These are phyloP conservation scores for Crucihimalaya himalaica DNA, from an alignment of 345 rosid genomes.

Conservation along the genomic window DNA sequence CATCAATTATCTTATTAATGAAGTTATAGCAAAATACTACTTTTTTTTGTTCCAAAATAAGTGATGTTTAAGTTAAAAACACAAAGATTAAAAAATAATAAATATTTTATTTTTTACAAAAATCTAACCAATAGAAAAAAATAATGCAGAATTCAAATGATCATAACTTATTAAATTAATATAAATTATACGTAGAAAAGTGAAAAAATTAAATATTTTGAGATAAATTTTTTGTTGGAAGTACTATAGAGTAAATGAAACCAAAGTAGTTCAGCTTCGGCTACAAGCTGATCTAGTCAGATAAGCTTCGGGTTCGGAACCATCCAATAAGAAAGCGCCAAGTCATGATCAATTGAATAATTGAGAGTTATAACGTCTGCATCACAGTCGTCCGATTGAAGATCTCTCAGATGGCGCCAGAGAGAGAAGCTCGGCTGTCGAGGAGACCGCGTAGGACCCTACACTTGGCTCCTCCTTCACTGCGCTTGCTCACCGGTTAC, in stretches of 20 bases:
- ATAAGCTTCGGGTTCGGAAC: slow-evolving; percentile 2
- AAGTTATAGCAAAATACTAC: too few species aligned
- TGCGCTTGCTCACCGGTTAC: slow-evolving; percentile 32
- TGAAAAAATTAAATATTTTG: too few species aligned
- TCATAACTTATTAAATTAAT: too few species aligned
- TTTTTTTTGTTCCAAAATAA: too few species aligned
- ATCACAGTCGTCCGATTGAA: slow-evolving; percentile 31
- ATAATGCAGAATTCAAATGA: too few species aligned
- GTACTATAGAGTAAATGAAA: neutral
- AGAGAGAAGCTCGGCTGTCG: slow-evolving; percentile 6
- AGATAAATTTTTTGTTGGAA: too few species aligned
- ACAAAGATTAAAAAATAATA: too few species aligned
- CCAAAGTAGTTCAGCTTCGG: neutral
- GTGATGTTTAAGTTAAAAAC: too few species aligned
- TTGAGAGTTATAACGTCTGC: slow-evolving; percentile 25
- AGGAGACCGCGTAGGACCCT: slow-evolving; percentile 34
- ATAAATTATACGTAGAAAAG: too few species aligned
- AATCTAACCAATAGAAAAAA: too few species aligned
- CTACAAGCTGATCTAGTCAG: slow-evolving; percentile 18
- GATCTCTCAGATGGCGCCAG: slow-evolving; percentile 16
- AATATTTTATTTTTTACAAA: too few species aligned
- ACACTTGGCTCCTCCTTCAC: neutral
- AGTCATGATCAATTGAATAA: neutral
- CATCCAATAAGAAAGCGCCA: slow-evolving; percentile 6
- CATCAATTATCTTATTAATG: too few species aligned